Conservation (phyloP, 73 alveolate species). For the Paramecium pentaurelia region DNA sequence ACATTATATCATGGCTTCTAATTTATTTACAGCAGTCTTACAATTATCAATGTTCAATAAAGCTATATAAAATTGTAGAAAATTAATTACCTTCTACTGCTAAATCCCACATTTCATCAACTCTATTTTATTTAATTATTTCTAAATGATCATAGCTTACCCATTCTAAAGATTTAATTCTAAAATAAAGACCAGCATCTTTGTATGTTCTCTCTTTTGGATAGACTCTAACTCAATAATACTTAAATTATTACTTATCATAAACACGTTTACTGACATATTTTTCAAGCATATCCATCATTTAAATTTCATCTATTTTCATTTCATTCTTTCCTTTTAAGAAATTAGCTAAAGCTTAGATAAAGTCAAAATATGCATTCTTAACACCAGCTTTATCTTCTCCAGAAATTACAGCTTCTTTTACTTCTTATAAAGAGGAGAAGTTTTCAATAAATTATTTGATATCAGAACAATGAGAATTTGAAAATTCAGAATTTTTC, state of each 20-base stretch:
- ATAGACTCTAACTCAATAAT: background rate
- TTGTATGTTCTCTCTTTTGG: conserved; percentile 58
- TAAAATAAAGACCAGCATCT: conserved; percentile 52
- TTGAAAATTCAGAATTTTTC: background rate
- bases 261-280: conserved; percentile 46
- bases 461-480: conserved; percentile 55
- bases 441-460: conserved; percentile 49
- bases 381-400: conserved; percentile 41
- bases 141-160: conserved; percentile 37
- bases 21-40: conserved; percentile 44
- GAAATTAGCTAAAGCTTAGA: conserved; percentile 21
- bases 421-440: conserved; percentile 42
- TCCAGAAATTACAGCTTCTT: conserved; percentile 48
- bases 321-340: background rate
- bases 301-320: conserved; percentile 35
- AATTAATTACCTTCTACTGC: conserved; percentile 33
- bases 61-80: conserved; percentile 9
- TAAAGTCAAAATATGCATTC: conserved; percentile 39
- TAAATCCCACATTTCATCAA: conserved; percentile 58
- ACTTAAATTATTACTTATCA: background rate
- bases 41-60: conserved; percentile 30
- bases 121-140: conserved; percentile 46
- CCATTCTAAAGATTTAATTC: conserved; percentile 53
- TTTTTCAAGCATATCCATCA: conserved; percentile 44
- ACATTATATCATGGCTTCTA: conserved; percentile 30